phyloP scores from a whole-genome alignment of 768 basidiomycete species.

The Hygrocybe punicea region DNA sequence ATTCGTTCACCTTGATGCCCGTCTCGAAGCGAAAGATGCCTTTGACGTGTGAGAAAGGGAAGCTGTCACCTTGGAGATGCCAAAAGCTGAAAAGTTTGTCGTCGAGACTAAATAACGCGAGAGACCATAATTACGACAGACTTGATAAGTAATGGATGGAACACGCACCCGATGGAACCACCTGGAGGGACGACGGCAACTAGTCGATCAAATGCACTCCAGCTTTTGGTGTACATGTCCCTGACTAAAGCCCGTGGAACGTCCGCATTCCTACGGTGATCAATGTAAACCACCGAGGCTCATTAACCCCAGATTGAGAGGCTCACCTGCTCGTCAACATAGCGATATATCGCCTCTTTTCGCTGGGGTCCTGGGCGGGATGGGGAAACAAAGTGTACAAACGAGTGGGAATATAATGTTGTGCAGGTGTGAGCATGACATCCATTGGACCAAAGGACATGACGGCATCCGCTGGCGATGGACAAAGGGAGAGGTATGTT shows the following conservation, averaged over 20 bases:
- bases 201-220: constrained; percentile 87
- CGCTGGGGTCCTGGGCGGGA: constrained; percentile 72
- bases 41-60: constrained; percentile 73
- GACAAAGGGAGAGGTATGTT: constrained; percentile 71
- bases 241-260: constrained; percentile 80
- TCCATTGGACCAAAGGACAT: constrained; percentile 83
- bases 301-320: background rate
- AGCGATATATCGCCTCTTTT: constrained; percentile 71
- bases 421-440: constrained; percentile 68
- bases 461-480: constrained; percentile 69
- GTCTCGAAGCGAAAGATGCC: constrained; percentile 87
- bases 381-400: constrained; percentile 75
- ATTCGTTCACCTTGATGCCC: constrained; percentile 83
- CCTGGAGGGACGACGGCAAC: constrained; percentile 89
- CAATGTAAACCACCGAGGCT: constrained; percentile 2
- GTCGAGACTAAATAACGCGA: constrained; percentile 55
- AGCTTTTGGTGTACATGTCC: constrained; percentile 90
- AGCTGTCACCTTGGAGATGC: constrained; percentile 75
- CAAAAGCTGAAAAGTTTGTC: constrained; percentile 91
- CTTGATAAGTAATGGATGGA: background rate
- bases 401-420: constrained; percentile 70
- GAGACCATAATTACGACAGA: constrained; percentile 5
- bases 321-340: constrained; percentile 65
- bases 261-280: constrained; percentile 64
- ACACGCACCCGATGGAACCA: constrained; percentile 75